Conservation (phyloP, 2,329 filamentous ascomycete genomes). For the Pseudogymnoascus sp. region DNA sequence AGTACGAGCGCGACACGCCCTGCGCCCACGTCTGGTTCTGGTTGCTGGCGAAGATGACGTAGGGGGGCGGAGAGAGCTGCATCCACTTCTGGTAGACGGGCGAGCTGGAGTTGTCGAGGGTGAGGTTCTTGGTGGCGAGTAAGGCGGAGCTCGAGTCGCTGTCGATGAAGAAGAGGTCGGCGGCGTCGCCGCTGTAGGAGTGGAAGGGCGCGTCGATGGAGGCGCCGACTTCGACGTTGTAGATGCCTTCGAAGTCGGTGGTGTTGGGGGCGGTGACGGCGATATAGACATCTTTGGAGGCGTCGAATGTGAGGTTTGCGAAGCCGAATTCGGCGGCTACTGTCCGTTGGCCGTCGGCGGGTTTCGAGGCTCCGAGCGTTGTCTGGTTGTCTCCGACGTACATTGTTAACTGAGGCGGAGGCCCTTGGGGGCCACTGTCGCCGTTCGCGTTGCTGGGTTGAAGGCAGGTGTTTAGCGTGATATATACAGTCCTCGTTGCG, state of each 20-base stretch:
- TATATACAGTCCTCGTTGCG: conserved; percentile 46
- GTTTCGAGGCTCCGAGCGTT: conserved; percentile 52
- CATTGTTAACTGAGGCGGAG: conserved; percentile 67
- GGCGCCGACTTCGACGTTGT: conserved; percentile 73
- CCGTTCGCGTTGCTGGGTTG: conserved; percentile 49
- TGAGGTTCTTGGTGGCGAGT: conserved; percentile 70
- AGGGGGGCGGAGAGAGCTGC: conserved; percentile 57
- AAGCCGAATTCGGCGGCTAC: conserved; percentile 22
- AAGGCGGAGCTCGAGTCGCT: conserved; percentile 74
- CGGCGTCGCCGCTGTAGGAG: conserved; percentile 39
- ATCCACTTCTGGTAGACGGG: conserved; percentile 48
- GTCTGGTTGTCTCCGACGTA: conserved; percentile 64
- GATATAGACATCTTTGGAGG: conserved; percentile 65
- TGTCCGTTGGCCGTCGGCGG: conserved; percentile 14
- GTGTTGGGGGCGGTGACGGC: conserved; percentile 65
- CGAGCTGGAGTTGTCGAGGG: conserved; percentile 38
- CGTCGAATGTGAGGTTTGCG: conserved; percentile 50
- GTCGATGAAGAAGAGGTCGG: conserved; percentile 68
- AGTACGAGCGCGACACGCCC: conserved; percentile 74
- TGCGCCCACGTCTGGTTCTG: conserved; percentile 50
- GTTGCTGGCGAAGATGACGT: conserved; percentile 70
- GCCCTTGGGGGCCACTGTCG: conserved; percentile 15
- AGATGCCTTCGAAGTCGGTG: conserved; percentile 49
- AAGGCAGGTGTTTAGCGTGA: conserved; percentile 79
- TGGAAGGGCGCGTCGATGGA: conserved; percentile 78